Evolutionary conservation across 208 protist species (phyloP).

Genomic region (Wallacemonas rigidus): DNA sequence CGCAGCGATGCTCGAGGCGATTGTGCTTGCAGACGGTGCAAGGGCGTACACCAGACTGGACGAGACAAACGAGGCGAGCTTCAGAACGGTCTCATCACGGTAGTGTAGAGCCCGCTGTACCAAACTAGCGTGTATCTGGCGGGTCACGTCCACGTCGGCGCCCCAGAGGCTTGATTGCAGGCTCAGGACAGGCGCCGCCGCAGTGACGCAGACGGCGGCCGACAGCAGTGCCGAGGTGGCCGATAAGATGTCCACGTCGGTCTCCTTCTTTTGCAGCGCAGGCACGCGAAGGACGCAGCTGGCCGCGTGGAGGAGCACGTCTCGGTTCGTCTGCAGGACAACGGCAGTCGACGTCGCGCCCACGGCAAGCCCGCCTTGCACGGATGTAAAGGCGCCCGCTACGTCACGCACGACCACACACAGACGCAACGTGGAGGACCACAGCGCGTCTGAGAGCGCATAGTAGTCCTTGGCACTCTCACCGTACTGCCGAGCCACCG

Average conservation of each 20-base stretch:
- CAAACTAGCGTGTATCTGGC: constrained; percentile 69
- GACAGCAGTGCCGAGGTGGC: constrained; percentile 49
- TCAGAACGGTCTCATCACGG: constrained; percentile 51
- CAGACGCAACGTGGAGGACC: constrained; percentile 59
- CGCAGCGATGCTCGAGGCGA: constrained; percentile 32
- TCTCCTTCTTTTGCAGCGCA: constrained; percentile 20
- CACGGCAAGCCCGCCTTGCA: constrained; percentile 58
- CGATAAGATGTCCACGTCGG: constrained; percentile 34
- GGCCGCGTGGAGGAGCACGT: constrained; percentile 61
- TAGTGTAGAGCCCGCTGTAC: constrained; percentile 71
- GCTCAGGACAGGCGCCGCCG: constrained; percentile 40
- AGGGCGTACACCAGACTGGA: constrained; percentile 53
- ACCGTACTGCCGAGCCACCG: constrained; percentile 42
- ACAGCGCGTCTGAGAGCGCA: constrained; percentile 44
- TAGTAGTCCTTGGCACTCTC: constrained; percentile 53
- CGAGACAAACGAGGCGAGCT: constrained; percentile 60
- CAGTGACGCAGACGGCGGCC: constrained; percentile 40
- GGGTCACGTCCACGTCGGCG: constrained; percentile 44
- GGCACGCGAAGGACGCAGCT: constrained; percentile 50
- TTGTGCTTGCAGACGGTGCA: not conserved
- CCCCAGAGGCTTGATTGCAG: constrained; percentile 64
- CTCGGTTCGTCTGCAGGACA: constrained; percentile 29
- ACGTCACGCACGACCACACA: constrained; percentile 51
- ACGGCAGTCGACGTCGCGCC: constrained; percentile 18
- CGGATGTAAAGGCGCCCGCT: constrained; percentile 52